Percentiles rank a stretch among this genome's conserved stretches.
phyloP scores from a whole-genome alignment of 2,329 filamentous ascomycete species.

The Colletotrichum sp. region DNA sequence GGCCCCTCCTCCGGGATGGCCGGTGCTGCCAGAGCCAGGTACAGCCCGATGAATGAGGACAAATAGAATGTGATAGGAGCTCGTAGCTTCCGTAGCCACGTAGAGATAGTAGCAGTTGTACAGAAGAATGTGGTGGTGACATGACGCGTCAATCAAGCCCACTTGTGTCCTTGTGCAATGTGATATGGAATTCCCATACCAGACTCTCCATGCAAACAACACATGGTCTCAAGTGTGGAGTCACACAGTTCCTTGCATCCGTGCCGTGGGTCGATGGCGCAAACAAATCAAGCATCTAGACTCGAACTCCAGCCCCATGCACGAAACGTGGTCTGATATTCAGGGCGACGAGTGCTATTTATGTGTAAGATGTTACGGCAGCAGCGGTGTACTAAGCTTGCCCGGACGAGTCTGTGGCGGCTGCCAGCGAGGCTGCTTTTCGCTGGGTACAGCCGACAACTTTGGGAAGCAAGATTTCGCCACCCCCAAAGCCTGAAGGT shows the following conservation, averaged over 20 bases:
- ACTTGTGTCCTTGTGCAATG: not conserved
- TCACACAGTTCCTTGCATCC: not conserved
- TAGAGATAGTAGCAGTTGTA: not conserved
- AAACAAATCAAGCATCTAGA: not conserved
- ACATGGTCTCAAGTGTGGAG: not conserved
- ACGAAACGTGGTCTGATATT: not conserved
- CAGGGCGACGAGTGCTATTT: too few species aligned
- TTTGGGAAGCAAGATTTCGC: not conserved
- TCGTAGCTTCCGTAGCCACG: not conserved
- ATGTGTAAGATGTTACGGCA: too few species aligned
- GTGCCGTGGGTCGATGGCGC: not conserved
- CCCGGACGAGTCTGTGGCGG: fast-evolving
- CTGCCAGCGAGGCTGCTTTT: not conserved
- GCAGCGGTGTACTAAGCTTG: fast-evolving
- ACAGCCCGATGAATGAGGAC: not conserved
- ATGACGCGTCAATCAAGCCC: not conserved
- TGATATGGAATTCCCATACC: not conserved
- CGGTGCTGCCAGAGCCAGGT: not conserved
- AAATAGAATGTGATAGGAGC: not conserved
- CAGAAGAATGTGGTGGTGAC: not conserved
- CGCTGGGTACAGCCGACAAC: not conserved
- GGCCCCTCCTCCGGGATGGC: not conserved
- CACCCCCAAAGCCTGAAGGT: not conserved
- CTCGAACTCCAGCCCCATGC: not conserved
- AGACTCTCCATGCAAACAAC: too few species aligned